Base-by-base conservation (phyloP, 805 yeast genomes). In the Starmerella apicola region DNA sequence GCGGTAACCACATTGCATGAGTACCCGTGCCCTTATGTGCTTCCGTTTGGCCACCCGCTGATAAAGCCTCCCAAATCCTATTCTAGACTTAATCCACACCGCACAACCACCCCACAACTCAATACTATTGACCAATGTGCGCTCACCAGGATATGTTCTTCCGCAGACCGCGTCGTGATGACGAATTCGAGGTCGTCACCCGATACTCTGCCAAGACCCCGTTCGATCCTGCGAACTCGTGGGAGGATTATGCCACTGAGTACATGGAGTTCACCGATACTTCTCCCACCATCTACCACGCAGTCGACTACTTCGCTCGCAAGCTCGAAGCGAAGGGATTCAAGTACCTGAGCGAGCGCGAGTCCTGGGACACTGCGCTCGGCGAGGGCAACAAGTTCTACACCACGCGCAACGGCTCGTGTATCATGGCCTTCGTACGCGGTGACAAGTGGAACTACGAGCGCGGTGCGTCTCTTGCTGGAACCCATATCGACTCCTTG, bases 201-300 rank as follows among this genome's bases (percentile, higher is more conserved):
- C 44, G 38, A 26, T 16, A n/a, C 17, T 30, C 28, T 23, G 26
- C 13, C 18, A 16, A 20, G 4, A 33, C 20, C 38, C 29, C 32
- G 23, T 40, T 31, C 31, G 56, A 52, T 31, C 55, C 57, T 22
- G 32, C 29, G 5, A 9, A 35, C 15, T 35, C 48, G 16, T 45
- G 51, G 51, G 56, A 51, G 38, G 51, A 46, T 33, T 51, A 51
- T 32, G 57, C 57, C 36, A 22, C 45, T 20, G 65, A 69, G 32
- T 81, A 78, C 60, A 68, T 81, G 43, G 74, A 75, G 47, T 82
- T 82, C 64, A 79, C 84, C 37, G 74, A 76, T 56, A 62, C 66
- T 26, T 72, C 71, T 50, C 94, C 94, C 36, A 81, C 93, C 15
- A 75, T 75, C 29, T 81, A 61, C 63, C 94, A 82, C 55, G 85